Conservation (phyloP, 2,329 filamentous ascomycete genomes). For the Exophiala mesophila region DNA sequence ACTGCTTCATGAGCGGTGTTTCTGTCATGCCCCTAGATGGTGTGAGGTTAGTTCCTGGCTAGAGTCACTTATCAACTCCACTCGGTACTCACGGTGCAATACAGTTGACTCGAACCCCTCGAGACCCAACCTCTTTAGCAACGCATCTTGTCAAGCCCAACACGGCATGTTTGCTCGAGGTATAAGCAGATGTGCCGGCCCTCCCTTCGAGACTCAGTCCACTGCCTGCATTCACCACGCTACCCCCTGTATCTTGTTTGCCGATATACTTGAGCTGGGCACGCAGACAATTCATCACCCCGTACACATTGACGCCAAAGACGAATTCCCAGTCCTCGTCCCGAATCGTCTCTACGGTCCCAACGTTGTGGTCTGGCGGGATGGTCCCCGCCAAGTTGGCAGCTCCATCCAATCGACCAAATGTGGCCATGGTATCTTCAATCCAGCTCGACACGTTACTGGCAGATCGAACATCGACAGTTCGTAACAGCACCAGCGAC, state of each 20-base stretch:
- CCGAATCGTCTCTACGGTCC: constrained; percentile 32
- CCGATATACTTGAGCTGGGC: constrained; percentile 40
- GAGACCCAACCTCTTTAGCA: constrained; percentile 31
- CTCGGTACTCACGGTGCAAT: constrained; percentile 22
- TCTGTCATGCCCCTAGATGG: constrained; percentile 14
- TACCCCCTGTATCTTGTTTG: constrained; percentile 24
- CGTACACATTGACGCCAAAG: constrained; percentile 38
- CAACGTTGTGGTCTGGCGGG: constrained; percentile 14
- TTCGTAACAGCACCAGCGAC: constrained; percentile 3
- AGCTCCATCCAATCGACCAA: constrained; percentile 35
- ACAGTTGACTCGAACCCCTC: constrained; percentile 35
- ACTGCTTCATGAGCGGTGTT: constrained; percentile 18
- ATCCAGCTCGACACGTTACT: constrained; percentile 33
- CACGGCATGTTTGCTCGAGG: constrained; percentile 53
- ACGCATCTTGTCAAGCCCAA: constrained; percentile 51
- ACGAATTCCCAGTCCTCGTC: constrained; percentile 36
- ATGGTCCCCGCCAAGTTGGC: constrained; percentile 36
- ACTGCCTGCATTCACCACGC: constrained; percentile 41
- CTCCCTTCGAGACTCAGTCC: constrained; percentile 34
- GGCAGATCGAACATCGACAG: constrained; percentile 31
- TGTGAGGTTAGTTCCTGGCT: no score
- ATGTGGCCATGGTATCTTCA: constrained; percentile 30
- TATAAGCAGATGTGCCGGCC: constrained; percentile 33
- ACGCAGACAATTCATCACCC: constrained; percentile 37
- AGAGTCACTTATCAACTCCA: neutral